phyloP scores from a whole-genome alignment of 176 grass and related monocot species.

The Zizania latifolia region DNA sequence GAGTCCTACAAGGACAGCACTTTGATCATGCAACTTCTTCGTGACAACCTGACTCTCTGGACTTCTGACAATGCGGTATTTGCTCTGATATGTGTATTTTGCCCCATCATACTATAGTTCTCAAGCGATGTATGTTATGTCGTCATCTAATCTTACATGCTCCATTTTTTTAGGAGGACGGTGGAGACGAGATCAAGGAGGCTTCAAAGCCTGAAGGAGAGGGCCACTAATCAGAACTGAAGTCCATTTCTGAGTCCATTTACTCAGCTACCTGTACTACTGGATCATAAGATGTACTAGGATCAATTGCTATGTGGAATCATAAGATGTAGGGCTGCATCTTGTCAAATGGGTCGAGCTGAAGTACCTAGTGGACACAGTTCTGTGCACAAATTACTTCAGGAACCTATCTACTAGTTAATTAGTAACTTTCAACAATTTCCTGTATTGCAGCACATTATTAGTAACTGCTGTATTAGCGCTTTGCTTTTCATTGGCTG shows the following conservation, averaged over 20 bases:
- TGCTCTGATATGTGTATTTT: neutral
- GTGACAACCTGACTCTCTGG: conserved; percentile 58
- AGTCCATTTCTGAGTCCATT: conserved; percentile 25
- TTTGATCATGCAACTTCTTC: conserved; percentile 59
- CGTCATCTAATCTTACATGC: neutral
- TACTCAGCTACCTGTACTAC: conserved; percentile 28
- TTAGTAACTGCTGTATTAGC: conserved; percentile 29
- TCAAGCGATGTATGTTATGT: neutral
- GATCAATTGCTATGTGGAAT: conserved; percentile 25
- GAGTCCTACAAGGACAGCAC: conserved; percentile 64
- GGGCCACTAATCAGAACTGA: conserved; percentile 21
- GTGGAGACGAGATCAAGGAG: conserved; percentile 54
- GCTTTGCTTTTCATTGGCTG: conserved; percentile 2
- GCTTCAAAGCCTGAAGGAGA: conserved; percentile 45
- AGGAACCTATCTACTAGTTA: conserved; percentile 8
- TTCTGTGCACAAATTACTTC: conserved; percentile 23
- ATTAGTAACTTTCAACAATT: conserved; percentile 21
- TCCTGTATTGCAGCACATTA: conserved; percentile 35
- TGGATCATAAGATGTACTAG: conserved; percentile 37
- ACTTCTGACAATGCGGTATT: conserved; percentile 45
- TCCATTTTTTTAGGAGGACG: conserved; percentile 39
- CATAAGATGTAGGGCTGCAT: conserved; percentile 23
- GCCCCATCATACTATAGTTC: neutral
- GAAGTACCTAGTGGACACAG: conserved; percentile 28
- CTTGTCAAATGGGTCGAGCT: neutral